Percentiles rank a stretch among this genome's conserved stretches.
Conservation (phyloP, 495 filamentous ascomycete genomes). For the Umbilicaria muhlenbergii region DNA sequence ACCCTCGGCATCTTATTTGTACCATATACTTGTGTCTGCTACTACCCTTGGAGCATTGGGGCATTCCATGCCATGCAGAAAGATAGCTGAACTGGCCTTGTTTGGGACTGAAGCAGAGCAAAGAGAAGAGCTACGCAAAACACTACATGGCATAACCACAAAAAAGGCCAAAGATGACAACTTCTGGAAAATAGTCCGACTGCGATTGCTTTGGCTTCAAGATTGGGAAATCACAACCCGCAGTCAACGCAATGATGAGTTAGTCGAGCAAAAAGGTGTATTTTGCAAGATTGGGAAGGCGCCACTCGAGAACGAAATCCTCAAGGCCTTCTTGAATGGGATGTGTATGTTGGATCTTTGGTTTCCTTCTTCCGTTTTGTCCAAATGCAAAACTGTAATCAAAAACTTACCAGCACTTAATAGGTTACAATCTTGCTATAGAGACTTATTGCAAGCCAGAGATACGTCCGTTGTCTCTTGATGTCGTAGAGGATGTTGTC, state of each 20-base stretch:
- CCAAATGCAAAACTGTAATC: no score
- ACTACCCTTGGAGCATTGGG: conserved; percentile 46
- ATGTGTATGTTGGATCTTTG: conserved; percentile 34
- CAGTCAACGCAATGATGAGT: not conserved
- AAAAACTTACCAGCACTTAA: conserved; percentile 8
- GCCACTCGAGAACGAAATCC: conserved; percentile 54
- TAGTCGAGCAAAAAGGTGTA: conserved; percentile 37
- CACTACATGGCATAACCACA: conserved; percentile 36
- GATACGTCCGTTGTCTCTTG: conserved; percentile 28
- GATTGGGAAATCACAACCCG: conserved; percentile 49
- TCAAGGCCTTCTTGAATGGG: conserved; percentile 57
- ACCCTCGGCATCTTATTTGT: conserved; percentile 45
- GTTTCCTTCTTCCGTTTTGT: not conserved
- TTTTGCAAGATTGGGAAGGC: conserved; percentile 51
- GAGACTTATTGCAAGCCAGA: conserved; percentile 46
- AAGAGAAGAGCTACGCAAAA: conserved; percentile 41
- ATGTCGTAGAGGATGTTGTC: conserved; percentile 47
- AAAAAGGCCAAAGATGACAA: conserved; percentile 41
- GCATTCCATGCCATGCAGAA: conserved; percentile 39
- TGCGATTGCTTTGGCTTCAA: conserved; percentile 65
- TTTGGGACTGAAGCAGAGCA: conserved; percentile 48
- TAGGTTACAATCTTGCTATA: conserved; percentile 51
- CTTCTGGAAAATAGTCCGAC: conserved; percentile 50
- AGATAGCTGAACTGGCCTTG: conserved; percentile 41
- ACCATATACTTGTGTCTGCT: conserved; percentile 53